Conservation (phyloP, 768 basidiomycete species). For the Boletus reticuloceps region DNA sequence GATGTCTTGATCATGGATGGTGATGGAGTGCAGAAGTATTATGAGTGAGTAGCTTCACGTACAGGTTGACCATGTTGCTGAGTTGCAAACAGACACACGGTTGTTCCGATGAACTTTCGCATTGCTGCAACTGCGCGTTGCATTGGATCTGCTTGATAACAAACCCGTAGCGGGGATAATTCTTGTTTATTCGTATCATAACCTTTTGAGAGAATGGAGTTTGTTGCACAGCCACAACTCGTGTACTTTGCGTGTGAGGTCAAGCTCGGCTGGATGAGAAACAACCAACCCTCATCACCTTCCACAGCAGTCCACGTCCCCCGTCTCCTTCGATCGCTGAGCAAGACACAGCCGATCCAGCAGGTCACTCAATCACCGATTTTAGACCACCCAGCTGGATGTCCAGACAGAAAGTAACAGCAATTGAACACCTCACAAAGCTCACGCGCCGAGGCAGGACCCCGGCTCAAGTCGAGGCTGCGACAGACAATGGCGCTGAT, state of each 20-base stretch:
- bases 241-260: background rate
- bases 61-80: constrained; percentile 8
- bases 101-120: constrained; percentile 70
- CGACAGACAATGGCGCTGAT: constrained; percentile 5
- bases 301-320: constrained; percentile 3
- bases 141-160: constrained; percentile 42
- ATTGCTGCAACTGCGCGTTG: constrained; percentile 78
- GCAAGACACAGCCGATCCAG: constrained; percentile 18
- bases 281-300: background rate
- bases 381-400: constrained; percentile 7
- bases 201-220: background rate
- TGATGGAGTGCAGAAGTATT: constrained; percentile 58
- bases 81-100: constrained; percentile 57
- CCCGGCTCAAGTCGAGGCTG: background rate
- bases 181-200: background rate
- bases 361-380: constrained; percentile 4
- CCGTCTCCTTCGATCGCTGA: constrained; percentile 17
- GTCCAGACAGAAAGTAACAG: constrained; percentile 16
- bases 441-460: constrained; percentile 14
- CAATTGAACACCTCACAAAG: constrained; percentile 14
- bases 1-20: constrained; percentile 82
- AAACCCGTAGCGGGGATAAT: no score
- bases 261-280: background rate
- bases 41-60: constrained; percentile 51
- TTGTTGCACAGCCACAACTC: constrained; percentile 15